phyloP scores from a whole-genome alignment of 108 stramenopile genomes.

The Cyclotella baltica region DNA sequence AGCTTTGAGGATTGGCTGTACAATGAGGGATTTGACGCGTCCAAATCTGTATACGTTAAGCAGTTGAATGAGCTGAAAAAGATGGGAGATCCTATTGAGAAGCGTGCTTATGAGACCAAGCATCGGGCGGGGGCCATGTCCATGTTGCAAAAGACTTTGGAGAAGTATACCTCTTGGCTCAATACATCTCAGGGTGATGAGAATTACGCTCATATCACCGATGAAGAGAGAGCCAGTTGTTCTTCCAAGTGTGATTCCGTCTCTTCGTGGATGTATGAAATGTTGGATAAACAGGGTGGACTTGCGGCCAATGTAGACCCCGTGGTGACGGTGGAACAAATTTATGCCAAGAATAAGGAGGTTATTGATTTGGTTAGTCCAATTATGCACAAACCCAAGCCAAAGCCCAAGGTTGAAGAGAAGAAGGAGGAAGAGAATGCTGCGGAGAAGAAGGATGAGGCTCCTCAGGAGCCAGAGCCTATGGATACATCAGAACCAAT shows the following conservation, averaged over 20 bases:
- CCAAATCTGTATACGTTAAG: constrained; percentile 88
- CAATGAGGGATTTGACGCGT: constrained; percentile 97
- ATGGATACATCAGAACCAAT: constrained; percentile 76
- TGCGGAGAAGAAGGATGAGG: constrained; percentile 56
- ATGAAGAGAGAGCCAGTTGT: constrained; percentile 86
- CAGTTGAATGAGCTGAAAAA: constrained; percentile 90
- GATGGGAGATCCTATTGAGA: constrained; percentile 90
- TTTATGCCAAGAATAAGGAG: constrained; percentile 74
- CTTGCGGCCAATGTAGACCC: constrained; percentile 80
- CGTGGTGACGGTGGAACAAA: constrained; percentile 75
- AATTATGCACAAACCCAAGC: constrained; percentile 95
- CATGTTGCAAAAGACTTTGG: constrained; percentile 78
- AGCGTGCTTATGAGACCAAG: constrained; percentile 78
- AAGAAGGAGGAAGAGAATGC: constrained; percentile 57
- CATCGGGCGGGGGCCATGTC: constrained; percentile 78
- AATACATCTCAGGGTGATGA: constrained; percentile 79
- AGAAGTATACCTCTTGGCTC: constrained; percentile 88
- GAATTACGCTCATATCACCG: constrained; percentile 90
- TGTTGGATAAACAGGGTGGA: constrained; percentile 90
- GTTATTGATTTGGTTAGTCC: constrained; percentile 76
- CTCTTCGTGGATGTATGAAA: constrained; percentile 93
- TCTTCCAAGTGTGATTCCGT: constrained; percentile 73
- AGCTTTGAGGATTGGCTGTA: constrained; percentile 98
- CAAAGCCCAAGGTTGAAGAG: constrained; percentile 77
- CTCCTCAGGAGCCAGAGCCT: constrained; percentile 55